Percentiles rank a stretch among this genome's conserved stretches.
These are phyloP conservation scores for Vachellia pachyceras DNA, from an alignment of 306 rosid genomes.

Conservation along the genomic window DNA sequence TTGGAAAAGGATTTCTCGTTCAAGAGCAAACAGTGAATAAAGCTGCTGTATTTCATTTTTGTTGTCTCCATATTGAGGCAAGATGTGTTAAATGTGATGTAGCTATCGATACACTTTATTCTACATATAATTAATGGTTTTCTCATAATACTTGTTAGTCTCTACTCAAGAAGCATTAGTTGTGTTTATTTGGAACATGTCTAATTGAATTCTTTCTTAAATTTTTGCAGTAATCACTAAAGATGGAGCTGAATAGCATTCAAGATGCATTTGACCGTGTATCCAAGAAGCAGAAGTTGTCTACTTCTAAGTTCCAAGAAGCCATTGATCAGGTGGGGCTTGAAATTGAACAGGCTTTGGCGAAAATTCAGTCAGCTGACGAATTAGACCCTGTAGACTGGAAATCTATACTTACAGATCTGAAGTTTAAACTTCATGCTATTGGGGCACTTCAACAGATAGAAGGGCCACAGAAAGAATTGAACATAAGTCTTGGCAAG, in stretches of 20 bases:
- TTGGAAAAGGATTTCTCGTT: background rate
- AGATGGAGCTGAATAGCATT: slow-evolving; percentile 80
- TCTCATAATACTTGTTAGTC: background rate
- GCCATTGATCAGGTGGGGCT: slow-evolving; percentile 69
- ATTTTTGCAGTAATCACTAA: slow-evolving; percentile 49
- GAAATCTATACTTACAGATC: slow-evolving; percentile 63
- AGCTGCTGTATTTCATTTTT: background rate
- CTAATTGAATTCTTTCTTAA: slow-evolving; percentile 39
- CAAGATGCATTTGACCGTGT: slow-evolving; percentile 89
- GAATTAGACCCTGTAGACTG: slow-evolving; percentile 55
- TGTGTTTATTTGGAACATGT: slow-evolving; percentile 21
- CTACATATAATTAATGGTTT: background rate
- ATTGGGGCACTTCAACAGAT: slow-evolving; percentile 61
- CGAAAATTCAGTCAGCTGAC: slow-evolving; percentile 57
- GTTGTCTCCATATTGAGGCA: background rate
- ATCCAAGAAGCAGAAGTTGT: slow-evolving; percentile 85
- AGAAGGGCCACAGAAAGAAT: slow-evolving; percentile 76
- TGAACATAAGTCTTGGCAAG: slow-evolving; percentile 60
- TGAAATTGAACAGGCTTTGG: slow-evolving; percentile 70
- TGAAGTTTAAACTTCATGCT: slow-evolving; percentile 61
- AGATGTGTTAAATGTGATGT: background rate
- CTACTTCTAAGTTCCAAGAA: slow-evolving; percentile 78
- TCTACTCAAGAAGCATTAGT: slow-evolving; percentile 9
- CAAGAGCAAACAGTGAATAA: background rate
- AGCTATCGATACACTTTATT: slow-evolving; percentile 1